Evolutionary conservation across 352 stramenopile species (phyloP).

Genomic region (Phytophthora pisi): DNA sequence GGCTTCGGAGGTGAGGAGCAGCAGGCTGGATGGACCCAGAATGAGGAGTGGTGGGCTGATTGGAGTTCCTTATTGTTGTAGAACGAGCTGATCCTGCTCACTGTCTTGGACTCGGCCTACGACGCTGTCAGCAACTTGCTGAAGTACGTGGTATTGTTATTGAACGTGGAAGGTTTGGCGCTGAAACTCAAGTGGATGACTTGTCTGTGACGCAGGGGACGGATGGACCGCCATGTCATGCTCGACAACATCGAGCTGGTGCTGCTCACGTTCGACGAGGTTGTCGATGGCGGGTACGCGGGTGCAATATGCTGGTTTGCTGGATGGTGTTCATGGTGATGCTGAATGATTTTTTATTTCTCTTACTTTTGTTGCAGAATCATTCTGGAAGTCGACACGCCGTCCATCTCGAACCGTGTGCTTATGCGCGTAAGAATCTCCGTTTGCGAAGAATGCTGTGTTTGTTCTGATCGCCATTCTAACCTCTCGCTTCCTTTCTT

Average conservation of each 20-base stretch:
- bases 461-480: background rate
- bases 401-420: slow-evolving; percentile 90
- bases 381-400: slow-evolving; percentile 89
- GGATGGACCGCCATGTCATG: slow-evolving; percentile 89
- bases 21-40: background rate
- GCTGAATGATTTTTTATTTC: background rate
- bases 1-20: slow-evolving; percentile 61
- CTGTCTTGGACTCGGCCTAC: slow-evolving; percentile 84
- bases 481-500: slow-evolving; percentile 11
- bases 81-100: slow-evolving; percentile 91
- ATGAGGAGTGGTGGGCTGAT: slow-evolving; percentile 9
- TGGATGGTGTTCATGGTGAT: background rate
- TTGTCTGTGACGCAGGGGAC: slow-evolving; percentile 47
- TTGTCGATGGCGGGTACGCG: slow-evolving; percentile 88
- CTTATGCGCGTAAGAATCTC: slow-evolving; percentile 84
- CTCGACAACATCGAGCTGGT: slow-evolving; percentile 93
- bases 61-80: slow-evolving; percentile 25
- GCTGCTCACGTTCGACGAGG: slow-evolving; percentile 90
- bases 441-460: background rate
- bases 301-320: background rate
- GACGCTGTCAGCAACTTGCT: slow-evolving; percentile 87
- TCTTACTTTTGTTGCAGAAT: slow-evolving; percentile 45
- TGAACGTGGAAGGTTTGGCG: background rate
- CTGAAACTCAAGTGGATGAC: slow-evolving; percentile 4
- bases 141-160: slow-evolving; percentile 56